Base-by-base conservation (phyloP, 176 grass and related monocot genomes). In the Panicum miliaceum region DNA sequence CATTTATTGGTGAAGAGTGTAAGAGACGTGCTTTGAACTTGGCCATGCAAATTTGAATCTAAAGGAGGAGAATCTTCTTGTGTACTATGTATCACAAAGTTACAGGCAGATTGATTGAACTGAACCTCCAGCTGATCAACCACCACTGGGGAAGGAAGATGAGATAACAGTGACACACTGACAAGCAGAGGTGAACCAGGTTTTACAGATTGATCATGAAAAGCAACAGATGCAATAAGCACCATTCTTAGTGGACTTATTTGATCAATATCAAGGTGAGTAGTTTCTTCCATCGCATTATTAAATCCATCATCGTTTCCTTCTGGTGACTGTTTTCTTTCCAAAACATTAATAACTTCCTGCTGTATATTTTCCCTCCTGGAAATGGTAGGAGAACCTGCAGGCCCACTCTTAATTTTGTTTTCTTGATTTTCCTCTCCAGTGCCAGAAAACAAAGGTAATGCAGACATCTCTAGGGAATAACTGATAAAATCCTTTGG, bases 391-490 rank as follows among this genome's bases (percentile, higher is more conserved):
- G 89, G 85, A 63, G 81, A 82, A 87, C 93, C 91, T 62, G 91
- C 89, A 74, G 92, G 95, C 40, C 92, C 88, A 90, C 67, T 84
- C 27, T 93, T 92, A 22, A 43, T 93, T 84, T 71, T 82, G 70
- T 84, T 91, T 75, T 90, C 86, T 59, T 52, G 48, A 71, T 76
- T 50, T 78, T 75, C 91, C 52, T 63, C 75, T 75, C 46, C 57
- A 74, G 23, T 71, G 22, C n/a, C 80, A 64, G 86, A 91, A 71
- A 97, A 94, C 47, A 92, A 79, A 46, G 93, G 96, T 81, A 99
- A 89, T 75, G 96, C 87, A 73, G 91, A 83, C 96, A 99, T 94
- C 87, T 99, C 96, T 75, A 99, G 93, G 38, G 96, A 99, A 85
- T 94, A 96, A 69, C 86, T 82, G 85, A 90, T 81, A 77, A 95